phyloP scores from a whole-genome alignment of 2,329 filamentous ascomycete species.

The Colletotrichum sojae region DNA sequence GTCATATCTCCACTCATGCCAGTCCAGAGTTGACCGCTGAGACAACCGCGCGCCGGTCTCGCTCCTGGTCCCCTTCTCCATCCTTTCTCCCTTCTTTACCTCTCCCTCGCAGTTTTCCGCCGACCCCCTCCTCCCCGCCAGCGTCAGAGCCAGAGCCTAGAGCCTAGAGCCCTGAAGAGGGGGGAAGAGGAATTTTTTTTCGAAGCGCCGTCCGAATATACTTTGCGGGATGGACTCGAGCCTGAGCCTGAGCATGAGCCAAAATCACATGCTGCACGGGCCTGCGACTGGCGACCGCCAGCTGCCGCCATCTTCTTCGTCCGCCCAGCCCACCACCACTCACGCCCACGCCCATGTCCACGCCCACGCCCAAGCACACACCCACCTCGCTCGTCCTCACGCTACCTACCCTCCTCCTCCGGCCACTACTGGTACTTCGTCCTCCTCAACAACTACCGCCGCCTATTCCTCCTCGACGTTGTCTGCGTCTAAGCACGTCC shows the following conservation, averaged over 20 bases:
- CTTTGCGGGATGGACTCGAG: conserved; percentile 37
- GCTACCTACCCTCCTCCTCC: conserved; percentile 13
- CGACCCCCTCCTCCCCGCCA: conserved; percentile 31
- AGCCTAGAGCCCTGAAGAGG: background rate
- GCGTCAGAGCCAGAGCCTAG: background rate
- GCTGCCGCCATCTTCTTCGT: conserved; percentile 39
- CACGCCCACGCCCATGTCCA: conserved; percentile 4
- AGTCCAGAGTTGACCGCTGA: conserved; percentile 39
- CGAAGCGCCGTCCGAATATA: conserved; percentile 37
- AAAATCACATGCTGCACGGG: conserved; percentile 62
- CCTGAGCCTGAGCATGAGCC: conserved; percentile 53
- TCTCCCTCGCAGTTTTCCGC: conserved; percentile 11
- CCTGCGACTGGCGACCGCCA: conserved; percentile 46
- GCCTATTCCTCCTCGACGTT: conserved; percentile 18
- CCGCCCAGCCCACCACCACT: conserved; percentile 22
- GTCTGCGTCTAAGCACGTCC: conserved; percentile 29
- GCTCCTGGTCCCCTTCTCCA: conserved; percentile 31
- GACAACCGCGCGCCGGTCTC: conserved; percentile 40
- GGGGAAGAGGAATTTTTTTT: background rate
- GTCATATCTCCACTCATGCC: conserved; percentile 39
- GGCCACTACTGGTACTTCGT: conserved; percentile 17
- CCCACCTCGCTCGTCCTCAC: conserved; percentile 22
- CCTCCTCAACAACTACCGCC: conserved; percentile 25
- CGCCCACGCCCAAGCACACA: conserved; percentile 4
- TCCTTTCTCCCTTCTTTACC: background rate